phyloP scores from a whole-genome alignment of 148 eudicot species.

The Cornus kousa region DNA sequence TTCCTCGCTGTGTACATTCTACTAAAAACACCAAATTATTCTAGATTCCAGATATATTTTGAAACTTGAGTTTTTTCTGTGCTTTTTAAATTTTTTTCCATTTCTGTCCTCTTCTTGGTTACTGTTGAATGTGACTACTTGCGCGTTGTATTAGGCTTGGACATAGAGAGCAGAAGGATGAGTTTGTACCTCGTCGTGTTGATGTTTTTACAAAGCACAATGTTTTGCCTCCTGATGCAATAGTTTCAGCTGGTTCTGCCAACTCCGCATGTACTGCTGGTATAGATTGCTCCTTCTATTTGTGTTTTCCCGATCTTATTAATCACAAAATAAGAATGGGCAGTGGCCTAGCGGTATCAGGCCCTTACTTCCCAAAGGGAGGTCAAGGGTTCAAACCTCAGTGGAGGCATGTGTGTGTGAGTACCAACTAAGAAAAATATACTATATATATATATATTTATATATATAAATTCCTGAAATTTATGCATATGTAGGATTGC shows the following conservation, averaged over 20 bases:
- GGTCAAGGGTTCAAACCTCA: too few species aligned
- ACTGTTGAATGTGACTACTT: background rate
- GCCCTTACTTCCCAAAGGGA: too few species aligned
- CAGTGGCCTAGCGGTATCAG: too few species aligned
- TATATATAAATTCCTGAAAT: too few species aligned
- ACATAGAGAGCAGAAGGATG: conserved; percentile 97
- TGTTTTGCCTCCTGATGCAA: conserved; percentile 79
- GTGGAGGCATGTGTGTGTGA: too few species aligned
- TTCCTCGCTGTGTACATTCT: background rate
- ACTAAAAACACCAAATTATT: background rate
- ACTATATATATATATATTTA: too few species aligned
- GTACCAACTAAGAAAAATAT: too few species aligned
- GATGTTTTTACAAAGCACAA: conserved; percentile 85
- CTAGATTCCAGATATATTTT: background rate
- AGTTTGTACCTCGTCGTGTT: conserved; percentile 77
- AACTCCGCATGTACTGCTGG: conserved; percentile 96
- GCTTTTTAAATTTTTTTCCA: background rate
- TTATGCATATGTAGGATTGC: too few species aligned
- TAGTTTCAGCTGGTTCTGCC: conserved; percentile 86
- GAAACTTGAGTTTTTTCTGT: background rate
- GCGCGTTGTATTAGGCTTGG: conserved; percentile 59
- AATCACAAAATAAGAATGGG: background rate
- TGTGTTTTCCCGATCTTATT: conserved; percentile 2
- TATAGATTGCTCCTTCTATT: conserved; percentile 25
- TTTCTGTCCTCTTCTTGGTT: conserved; percentile 4